Percentiles rank a stretch among this genome's conserved stretches.
Evolutionary conservation across 768 basidiomycete species (phyloP).

Genomic region (Terana coerulea): DNA sequence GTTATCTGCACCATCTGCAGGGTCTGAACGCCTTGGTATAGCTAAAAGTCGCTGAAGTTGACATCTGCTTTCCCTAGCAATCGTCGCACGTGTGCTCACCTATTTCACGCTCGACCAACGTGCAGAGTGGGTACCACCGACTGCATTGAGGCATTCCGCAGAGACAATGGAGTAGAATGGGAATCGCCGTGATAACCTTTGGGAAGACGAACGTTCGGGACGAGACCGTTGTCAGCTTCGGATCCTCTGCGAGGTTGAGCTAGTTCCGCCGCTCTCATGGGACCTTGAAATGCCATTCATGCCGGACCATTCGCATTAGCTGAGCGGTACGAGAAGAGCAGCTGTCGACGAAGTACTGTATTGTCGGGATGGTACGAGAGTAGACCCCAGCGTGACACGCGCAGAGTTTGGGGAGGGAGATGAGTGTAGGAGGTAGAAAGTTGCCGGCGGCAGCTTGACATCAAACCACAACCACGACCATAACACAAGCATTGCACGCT

Average conservation of each 20-base stretch:
- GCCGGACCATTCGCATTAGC: no score
- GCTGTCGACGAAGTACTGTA: not conserved
- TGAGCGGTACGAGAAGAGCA: not conserved
- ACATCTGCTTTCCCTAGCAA: not conserved
- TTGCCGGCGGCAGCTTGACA: not conserved
- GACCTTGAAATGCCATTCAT: no score
- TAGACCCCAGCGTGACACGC: not conserved
- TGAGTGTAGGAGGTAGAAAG: not conserved
- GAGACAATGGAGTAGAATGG: no score
- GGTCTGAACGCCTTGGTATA: slow-evolving; percentile 1
- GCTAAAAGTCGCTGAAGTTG: not conserved
- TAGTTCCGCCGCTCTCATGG: not conserved
- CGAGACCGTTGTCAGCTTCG: not conserved
- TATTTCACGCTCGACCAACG: no score
- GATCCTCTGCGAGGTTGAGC: not conserved
- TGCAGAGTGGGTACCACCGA: no score
- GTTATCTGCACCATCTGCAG: not conserved
- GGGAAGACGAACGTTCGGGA: not conserved
- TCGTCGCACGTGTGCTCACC: not conserved
- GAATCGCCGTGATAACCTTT: no score
- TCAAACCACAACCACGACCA: slow-evolving; percentile 6
- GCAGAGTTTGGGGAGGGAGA: slow-evolving; percentile 4
- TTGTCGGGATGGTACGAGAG: slow-evolving; percentile 2
- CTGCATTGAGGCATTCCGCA: no score
- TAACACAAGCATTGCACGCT: not conserved